These are phyloP conservation scores for Neonectria coccinea DNA, from an alignment of 2,329 filamentous ascomycete genomes.

Conservation along the genomic window DNA sequence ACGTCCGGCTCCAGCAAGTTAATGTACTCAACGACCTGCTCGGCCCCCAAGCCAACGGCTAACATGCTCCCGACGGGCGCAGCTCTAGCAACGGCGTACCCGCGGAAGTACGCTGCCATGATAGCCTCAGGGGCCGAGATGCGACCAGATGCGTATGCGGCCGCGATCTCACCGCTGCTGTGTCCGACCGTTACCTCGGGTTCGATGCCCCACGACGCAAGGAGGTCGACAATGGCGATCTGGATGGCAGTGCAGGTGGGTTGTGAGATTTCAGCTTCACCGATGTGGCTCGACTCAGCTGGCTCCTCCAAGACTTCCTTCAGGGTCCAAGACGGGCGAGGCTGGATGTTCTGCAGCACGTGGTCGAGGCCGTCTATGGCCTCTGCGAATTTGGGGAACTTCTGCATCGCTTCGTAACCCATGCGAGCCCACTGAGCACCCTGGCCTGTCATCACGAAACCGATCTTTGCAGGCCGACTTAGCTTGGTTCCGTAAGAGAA, in stretches of 20 bases:
- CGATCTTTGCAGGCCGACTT: slow-evolving; percentile 22
- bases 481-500: too few species aligned
- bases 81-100: slow-evolving; percentile 21
- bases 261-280: slow-evolving; percentile 35
- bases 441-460: slow-evolving; percentile 44
- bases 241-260: slow-evolving; percentile 53
- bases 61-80: slow-evolving; percentile 7
- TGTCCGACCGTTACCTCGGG: slow-evolving; percentile 36
- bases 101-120: slow-evolving; percentile 48
- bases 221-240: slow-evolving; percentile 47
- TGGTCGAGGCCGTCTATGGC: slow-evolving; percentile 30
- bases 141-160: slow-evolving; percentile 30
- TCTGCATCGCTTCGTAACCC: slow-evolving; percentile 32
- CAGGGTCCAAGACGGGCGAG: slow-evolving; percentile 3
- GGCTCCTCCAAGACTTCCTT: slow-evolving; percentile 29
- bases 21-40: background rate
- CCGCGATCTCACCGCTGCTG: slow-evolving; percentile 36
- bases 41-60: slow-evolving; percentile 14
- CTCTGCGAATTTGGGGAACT: slow-evolving; percentile 19
- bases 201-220: slow-evolving; percentile 30
- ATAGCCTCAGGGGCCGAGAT: slow-evolving; percentile 40
- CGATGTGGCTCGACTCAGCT: slow-evolving; percentile 24
- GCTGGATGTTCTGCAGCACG: background rate
- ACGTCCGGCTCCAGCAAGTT: background rate
- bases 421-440: slow-evolving; percentile 42